Conservation (phyloP, 1,284 basidiomycete genomes). For the Apiotrichum porosum region DNA sequence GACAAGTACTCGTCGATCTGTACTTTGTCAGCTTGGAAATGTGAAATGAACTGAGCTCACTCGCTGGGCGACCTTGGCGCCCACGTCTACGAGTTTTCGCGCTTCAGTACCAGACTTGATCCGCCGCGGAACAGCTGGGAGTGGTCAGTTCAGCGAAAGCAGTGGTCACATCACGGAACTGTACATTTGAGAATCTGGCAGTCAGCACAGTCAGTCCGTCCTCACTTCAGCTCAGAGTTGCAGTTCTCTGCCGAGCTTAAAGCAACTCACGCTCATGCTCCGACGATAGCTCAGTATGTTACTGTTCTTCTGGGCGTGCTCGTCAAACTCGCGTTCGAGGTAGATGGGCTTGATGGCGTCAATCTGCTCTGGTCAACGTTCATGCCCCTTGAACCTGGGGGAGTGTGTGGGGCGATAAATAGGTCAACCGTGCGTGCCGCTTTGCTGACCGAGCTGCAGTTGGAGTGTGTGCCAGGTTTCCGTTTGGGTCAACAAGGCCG, state of each 20-base stretch:
- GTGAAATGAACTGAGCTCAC: slow-evolving; percentile 13
- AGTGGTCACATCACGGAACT: neutral
- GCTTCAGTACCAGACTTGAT: slow-evolving; percentile 45
- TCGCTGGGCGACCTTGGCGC: slow-evolving; percentile 43
- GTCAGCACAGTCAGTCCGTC: too few species aligned
- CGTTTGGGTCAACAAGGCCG: neutral
- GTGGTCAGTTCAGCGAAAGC: neutral
- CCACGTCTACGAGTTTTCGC: slow-evolving; percentile 37
- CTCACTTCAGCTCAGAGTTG: too few species aligned
- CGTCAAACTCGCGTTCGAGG: slow-evolving; percentile 44
- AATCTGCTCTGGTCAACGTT: slow-evolving; percentile 26
- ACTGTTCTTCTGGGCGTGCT: slow-evolving; percentile 42
- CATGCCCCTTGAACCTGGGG: too few species aligned
- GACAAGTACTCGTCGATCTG: slow-evolving; percentile 47
- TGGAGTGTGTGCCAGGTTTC: neutral
- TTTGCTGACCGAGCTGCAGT: too few species aligned
- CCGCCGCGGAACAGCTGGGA: slow-evolving; percentile 38
- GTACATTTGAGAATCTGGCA: slow-evolving; percentile 37
- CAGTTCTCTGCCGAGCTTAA: too few species aligned
- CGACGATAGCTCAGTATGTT: slow-evolving; percentile 46
- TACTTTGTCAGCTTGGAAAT: neutral
- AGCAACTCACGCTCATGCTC: slow-evolving; percentile 45
- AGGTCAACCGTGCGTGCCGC: too few species aligned
- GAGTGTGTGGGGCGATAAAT: too few species aligned
- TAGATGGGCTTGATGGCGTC: slow-evolving; percentile 48